Percentiles rank a stretch among this genome's conserved stretches.
Conservation (phyloP, 139 green algal species). For the Chlorella sp. region DNA sequence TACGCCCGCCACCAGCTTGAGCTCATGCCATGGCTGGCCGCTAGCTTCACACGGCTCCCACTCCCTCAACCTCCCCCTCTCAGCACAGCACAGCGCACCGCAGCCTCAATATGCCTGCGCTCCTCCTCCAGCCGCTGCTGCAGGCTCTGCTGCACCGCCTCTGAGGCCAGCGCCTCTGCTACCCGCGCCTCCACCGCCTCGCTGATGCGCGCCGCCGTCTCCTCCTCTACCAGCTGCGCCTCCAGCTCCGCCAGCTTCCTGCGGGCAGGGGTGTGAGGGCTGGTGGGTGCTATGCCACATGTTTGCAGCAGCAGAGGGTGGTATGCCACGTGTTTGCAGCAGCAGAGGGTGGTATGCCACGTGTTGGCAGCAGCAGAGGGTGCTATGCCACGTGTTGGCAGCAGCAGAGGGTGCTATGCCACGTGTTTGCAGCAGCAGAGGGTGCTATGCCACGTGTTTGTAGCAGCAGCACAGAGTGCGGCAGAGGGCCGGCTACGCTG, state of each 20-base stretch:
- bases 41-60: not conserved
- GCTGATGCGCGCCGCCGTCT: constrained; percentile 45
- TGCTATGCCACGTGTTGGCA: too few relatives aligned
- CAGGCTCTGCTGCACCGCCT: constrained; percentile 62
- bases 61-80: not conserved
- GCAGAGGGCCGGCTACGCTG: too few relatives aligned
- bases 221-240: constrained; percentile 53
- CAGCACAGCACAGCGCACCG: constrained; percentile 24
- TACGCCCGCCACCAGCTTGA: not conserved
- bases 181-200: constrained; percentile 55
- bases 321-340: too few relatives aligned
- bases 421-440: too few relatives aligned
- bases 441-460: too few relatives aligned
- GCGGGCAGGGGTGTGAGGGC: not conserved
- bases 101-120: constrained; percentile 54
- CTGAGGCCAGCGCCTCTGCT: constrained; percentile 47
- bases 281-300: not conserved
- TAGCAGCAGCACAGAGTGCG: too few relatives aligned
- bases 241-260: constrained; percentile 44
- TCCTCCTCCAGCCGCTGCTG: constrained; percentile 53
- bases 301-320: not conserved
- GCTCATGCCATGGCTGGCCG: too few relatives aligned
- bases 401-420: too few relatives aligned
- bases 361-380: too few relatives aligned
- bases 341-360: too few relatives aligned